phyloP scores from a whole-genome alignment of 768 basidiomycete species.

The Mycena rebaudengoi region DNA sequence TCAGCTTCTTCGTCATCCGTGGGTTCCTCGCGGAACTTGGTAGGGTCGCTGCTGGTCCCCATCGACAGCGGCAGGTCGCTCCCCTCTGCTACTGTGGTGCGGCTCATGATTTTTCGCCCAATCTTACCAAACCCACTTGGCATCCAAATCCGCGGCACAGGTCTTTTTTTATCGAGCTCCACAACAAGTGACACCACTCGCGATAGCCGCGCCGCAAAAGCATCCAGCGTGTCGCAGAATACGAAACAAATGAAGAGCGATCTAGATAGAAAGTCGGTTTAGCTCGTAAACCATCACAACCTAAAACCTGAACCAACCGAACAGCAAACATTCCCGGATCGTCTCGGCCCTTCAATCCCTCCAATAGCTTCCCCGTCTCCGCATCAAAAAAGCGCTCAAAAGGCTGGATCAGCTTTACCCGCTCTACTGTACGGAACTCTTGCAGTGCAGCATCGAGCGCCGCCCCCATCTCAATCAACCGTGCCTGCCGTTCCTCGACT shows the following conservation, averaged over 20 bases:
- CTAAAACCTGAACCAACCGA: conserved; percentile 33
- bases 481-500: conserved; percentile 35
- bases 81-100: conserved; percentile 37
- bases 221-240: conserved; percentile 51
- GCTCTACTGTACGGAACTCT: conserved; percentile 45
- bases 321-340: conserved; percentile 48
- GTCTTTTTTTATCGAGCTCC: conserved; percentile 45
- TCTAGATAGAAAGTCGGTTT: too few relatives aligned
- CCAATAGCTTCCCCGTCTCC: conserved; percentile 40
- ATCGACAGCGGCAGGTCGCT: conserved; percentile 43
- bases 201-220: conserved; percentile 47
- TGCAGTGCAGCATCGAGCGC: conserved; percentile 37
- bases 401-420: conserved; percentile 48
- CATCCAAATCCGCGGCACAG: conserved; percentile 49
- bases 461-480: conserved; percentile 34
- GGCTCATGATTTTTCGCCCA: conserved; percentile 43
- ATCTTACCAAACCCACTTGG: conserved; percentile 52
- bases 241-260: conserved; percentile 57
- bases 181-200: conserved; percentile 41
- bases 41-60: conserved; percentile 48
- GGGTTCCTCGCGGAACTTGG: conserved; percentile 32
- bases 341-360: conserved; percentile 19
- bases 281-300: too few relatives aligned
- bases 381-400: conserved; percentile 53
- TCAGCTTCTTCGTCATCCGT: conserved; percentile 28